Base-by-base conservation (phyloP, 768 basidiomycete genomes). In the Crassisporium funariophilum region DNA sequence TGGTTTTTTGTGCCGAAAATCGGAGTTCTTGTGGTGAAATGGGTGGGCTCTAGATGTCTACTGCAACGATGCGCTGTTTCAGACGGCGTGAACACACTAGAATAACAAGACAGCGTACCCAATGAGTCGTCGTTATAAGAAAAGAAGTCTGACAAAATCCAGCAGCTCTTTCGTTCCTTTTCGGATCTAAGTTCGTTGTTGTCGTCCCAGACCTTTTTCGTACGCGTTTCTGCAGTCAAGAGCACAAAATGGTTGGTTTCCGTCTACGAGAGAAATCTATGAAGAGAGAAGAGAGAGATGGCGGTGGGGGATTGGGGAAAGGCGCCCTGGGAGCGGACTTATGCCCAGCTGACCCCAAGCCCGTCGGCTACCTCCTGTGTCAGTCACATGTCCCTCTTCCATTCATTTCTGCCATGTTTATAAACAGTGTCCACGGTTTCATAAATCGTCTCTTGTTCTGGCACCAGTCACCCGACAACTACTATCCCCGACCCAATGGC, bases 331-430 rank as follows among this genome's bases (percentile, higher is more conserved):
- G 31, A 33, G 31, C 31, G 31, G 36, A 37, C 36, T 37, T 2
- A 6, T 3, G 13, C 36, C 36, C 36, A 37, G 36, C 36, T 37
- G 36, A 37, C 36, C 29, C 19, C 3, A 37, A 33, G 31, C 12
- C 12, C 31, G 16, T 33, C 31, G 31, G 31, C 31, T 33, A 33
- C 31, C 16, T 33, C 31, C 31, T 33, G 16, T 37, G 21, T 15
- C 36, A 37, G 36, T 37, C 36, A 37, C 36, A 37, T 37, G 35
- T 20, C 17, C 35, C 35, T 37, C 17, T 10, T 19, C 36, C n/a
- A 37, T 37, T 37, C 36, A 37, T 17, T 37, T 37, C 36, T 11
- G 29, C 29, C 29, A 31, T 5, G 29, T 31, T n/a, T n/a, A 10
- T 31, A 11, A 31, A 31, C 10, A 3, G 29, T n/a, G n/a, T n/a